Percentiles rank a stretch among this genome's conserved stretches.
These are phyloP conservation scores for Candida coquimbonensis DNA, from an alignment of 805 yeast species.

Conservation along the genomic window DNA sequence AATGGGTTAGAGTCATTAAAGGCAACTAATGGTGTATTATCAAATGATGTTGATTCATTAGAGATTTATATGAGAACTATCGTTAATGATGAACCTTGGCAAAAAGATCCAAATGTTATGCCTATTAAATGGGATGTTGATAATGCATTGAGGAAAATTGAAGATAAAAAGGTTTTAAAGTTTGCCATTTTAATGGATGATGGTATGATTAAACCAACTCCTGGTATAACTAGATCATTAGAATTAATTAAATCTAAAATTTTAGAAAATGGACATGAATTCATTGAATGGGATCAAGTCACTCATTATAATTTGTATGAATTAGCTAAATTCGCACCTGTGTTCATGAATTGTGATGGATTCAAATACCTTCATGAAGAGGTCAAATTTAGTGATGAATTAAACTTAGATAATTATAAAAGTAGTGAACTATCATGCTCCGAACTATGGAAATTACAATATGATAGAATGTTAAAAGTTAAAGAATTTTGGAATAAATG, in stretches of 20 bases:
- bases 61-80: constrained; percentile 25
- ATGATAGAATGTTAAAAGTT: constrained; percentile 27
- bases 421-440: constrained; percentile 31
- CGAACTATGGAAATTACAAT: constrained; percentile 36
- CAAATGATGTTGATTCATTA: constrained; percentile 28
- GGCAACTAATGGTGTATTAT: constrained; percentile 40
- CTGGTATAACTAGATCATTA: constrained; percentile 47
- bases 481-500: constrained; percentile 32
- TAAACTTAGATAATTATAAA: constrained; percentile 25
- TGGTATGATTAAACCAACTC: constrained; percentile 42
- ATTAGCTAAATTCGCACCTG: constrained; percentile 16
- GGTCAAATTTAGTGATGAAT: constrained; percentile 29
- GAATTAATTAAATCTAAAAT: constrained; percentile 22
- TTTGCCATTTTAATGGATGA: constrained; percentile 36
- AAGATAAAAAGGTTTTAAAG: constrained; percentile 26
- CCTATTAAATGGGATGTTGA: constrained; percentile 32
- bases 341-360: constrained; percentile 25
- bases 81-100: constrained; percentile 30
- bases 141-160: constrained; percentile 14
- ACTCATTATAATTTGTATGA: constrained; percentile 6
- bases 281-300: constrained; percentile 35
- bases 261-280: constrained; percentile 32
- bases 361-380: not conserved
- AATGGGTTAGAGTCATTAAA: constrained; percentile 33
- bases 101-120: constrained; percentile 30